Percentiles rank a stretch among this genome's conserved stretches.
Evolutionary conservation across 2,329 filamentous ascomycete species (phyloP).

Genomic region (Parasarocladium wereldwijsianum): DNA sequence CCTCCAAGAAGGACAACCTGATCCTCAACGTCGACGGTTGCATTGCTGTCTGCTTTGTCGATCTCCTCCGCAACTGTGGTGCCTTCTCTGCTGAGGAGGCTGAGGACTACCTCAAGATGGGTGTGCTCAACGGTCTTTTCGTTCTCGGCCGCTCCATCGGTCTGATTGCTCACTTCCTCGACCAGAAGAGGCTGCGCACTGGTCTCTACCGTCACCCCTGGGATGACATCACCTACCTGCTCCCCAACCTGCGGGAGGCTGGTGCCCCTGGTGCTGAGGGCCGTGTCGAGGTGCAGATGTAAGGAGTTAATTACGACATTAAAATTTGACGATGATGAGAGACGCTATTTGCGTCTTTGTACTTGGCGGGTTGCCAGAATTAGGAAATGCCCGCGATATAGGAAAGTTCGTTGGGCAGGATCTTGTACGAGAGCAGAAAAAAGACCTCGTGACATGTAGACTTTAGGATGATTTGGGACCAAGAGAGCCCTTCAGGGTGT

Average conservation of each 20-base stretch:
- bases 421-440: slow-evolving; percentile 22
- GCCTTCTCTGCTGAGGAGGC: slow-evolving; percentile 93
- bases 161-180: slow-evolving; percentile 98
- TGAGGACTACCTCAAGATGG: slow-evolving; percentile 98
- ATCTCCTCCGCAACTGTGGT: slow-evolving; percentile 92
- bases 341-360: slow-evolving; percentile 16
- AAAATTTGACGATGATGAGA: slow-evolving; percentile 9
- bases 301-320: slow-evolving; percentile 15
- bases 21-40: slow-evolving; percentile 98
- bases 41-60: slow-evolving; percentile 97
- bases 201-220: slow-evolving; percentile 98
- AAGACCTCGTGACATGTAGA: slow-evolving; percentile 21
- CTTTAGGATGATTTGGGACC: slow-evolving; percentile 7
- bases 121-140: slow-evolving; percentile 98
- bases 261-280: slow-evolving; percentile 63
- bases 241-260: slow-evolving; percentile 61
- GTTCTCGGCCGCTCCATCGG: slow-evolving; percentile 93
- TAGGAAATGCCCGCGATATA: slow-evolving; percentile 9
- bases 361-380: slow-evolving; percentile 14
- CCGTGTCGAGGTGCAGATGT: slow-evolving; percentile 79
- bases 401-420: slow-evolving; percentile 12
- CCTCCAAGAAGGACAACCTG: slow-evolving; percentile 99
- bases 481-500: background rate
- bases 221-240: slow-evolving; percentile 94
- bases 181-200: slow-evolving; percentile 98